Percentiles rank a stretch among this genome's conserved stretches.
Conservation (phyloP, 2,329 filamentous ascomycete species). For the Ophiocordyceps australis region DNA sequence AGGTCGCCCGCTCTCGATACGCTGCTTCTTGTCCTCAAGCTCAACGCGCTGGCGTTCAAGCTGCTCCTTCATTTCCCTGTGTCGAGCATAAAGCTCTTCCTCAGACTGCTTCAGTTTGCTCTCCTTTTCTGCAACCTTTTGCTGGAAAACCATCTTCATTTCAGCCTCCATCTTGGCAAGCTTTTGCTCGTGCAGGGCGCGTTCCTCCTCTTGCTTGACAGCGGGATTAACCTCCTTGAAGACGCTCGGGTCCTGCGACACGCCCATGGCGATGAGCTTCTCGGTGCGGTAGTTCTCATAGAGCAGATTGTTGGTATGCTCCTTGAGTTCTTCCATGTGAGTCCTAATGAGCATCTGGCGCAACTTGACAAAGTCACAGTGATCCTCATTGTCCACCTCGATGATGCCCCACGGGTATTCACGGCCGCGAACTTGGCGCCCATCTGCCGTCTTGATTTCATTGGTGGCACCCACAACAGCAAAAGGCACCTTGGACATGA, state of each 20-base stretch:
- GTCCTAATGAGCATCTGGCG: slow-evolving; percentile 99
- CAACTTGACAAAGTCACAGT: slow-evolving; percentile 99
- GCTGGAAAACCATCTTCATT: slow-evolving; percentile 99
- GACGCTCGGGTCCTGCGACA: slow-evolving; percentile 93
- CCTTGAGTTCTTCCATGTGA: slow-evolving; percentile 99
- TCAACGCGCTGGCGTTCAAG: slow-evolving; percentile 87
- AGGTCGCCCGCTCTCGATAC: slow-evolving; percentile 87
- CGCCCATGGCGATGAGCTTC: slow-evolving; percentile 97
- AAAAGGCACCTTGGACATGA: slow-evolving; percentile 99
- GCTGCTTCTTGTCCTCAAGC: slow-evolving; percentile 94
- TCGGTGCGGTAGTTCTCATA: slow-evolving; percentile 99
- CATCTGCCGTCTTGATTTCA: slow-evolving; percentile 80
- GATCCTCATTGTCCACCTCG: slow-evolving; percentile 98
- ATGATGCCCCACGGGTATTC: slow-evolving; percentile 97
- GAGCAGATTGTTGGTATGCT: slow-evolving; percentile 96
- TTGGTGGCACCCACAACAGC: slow-evolving; percentile 94
- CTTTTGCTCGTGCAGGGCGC: slow-evolving; percentile 95
- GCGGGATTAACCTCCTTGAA: slow-evolving; percentile 99
- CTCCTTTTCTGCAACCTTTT: slow-evolving; percentile 99
- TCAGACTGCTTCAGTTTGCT: slow-evolving; percentile 99
- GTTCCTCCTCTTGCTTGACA: slow-evolving; percentile 99
- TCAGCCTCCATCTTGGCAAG: slow-evolving; percentile 99
- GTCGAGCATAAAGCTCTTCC: slow-evolving; percentile 92
- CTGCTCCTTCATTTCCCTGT: slow-evolving; percentile 99
- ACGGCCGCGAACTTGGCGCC: slow-evolving; percentile 88